A percentile compares a stretch with the other conserved stretches of the same genome.
These are phyloP conservation scores for Eleusine indica DNA, from an alignment of 176 grass and related monocot species.

Conservation along the genomic window DNA sequence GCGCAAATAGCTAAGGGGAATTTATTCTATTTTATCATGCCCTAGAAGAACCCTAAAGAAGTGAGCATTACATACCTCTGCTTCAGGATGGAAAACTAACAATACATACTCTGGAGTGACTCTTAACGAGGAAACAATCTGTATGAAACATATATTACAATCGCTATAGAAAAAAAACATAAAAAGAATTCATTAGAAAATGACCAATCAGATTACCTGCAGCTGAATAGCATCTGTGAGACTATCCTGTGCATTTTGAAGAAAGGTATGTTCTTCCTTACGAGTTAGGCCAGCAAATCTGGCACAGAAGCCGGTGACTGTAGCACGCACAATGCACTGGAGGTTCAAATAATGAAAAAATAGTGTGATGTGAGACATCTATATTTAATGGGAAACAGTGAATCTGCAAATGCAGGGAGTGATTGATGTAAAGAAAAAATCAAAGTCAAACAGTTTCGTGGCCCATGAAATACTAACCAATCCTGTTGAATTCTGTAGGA, in stretches of 20 bases:
- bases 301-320: constrained; percentile 56
- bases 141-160: constrained; percentile 36
- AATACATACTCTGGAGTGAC: constrained; percentile 72
- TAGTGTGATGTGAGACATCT: constrained; percentile 7
- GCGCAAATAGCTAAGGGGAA: constrained; percentile 31
- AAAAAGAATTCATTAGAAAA: background rate
- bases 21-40: constrained; percentile 26
- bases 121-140: constrained; percentile 90
- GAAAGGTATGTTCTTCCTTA: constrained; percentile 48
- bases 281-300: constrained; percentile 39
- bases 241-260: constrained; percentile 42
- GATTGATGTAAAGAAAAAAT: constrained; percentile 4
- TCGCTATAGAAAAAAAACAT: background rate
- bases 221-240: constrained; percentile 83
- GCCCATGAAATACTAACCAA: constrained; percentile 53
- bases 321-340: constrained; percentile 79
- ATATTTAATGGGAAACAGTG: constrained; percentile 4
- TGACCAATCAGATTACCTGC: constrained; percentile 61
- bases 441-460: constrained; percentile 6
- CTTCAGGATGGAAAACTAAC: constrained; percentile 80
- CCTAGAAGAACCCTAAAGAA: constrained; percentile 25
- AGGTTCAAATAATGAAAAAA: constrained; percentile 51
- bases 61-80: constrained; percentile 61
- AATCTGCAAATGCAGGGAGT: constrained; percentile 4
- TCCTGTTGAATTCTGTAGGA: constrained; percentile 91